A percentile compares a stretch with the other conserved stretches of the same genome.
Conservation (phyloP, 768 basidiomycete genomes). For the Boletus rubroflammeus region DNA sequence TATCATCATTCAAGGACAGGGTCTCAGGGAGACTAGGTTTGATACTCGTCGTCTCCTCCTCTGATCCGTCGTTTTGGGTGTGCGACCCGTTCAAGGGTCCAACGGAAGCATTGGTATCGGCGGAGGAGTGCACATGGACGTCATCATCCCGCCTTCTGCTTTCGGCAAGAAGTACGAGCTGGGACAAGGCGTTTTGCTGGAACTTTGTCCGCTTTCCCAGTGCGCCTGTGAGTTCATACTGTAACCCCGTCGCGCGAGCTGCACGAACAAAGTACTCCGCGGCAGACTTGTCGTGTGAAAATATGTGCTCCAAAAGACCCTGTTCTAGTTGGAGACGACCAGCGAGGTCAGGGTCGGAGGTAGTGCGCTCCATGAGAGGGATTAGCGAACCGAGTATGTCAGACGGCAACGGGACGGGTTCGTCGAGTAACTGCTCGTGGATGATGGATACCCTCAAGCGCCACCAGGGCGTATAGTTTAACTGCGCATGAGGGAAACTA, state of each 20-base stretch:
- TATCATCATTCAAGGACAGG: slow-evolving; percentile 89
- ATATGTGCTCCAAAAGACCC: slow-evolving; percentile 75
- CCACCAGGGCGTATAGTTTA: slow-evolving; percentile 73
- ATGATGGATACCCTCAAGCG: slow-evolving; percentile 65
- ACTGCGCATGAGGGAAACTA: slow-evolving; percentile 43
- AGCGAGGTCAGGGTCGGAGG: slow-evolving; percentile 57
- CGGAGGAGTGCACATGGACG: slow-evolving; percentile 6
- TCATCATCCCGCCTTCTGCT: slow-evolving; percentile 49
- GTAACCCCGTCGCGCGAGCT: slow-evolving; percentile 69
- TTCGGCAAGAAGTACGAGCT: slow-evolving; percentile 92
- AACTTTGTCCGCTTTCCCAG: slow-evolving; percentile 93
- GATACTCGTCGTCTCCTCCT: neutral
- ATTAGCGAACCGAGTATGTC: slow-evolving; percentile 40
- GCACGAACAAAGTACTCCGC: slow-evolving; percentile 75
- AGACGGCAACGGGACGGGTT: slow-evolving; percentile 61
- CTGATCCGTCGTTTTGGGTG: slow-evolving; percentile 4
- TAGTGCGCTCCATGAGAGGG: slow-evolving; percentile 38
- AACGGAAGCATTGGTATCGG: neutral
- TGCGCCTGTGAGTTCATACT: slow-evolving; percentile 90
- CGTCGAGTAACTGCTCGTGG: slow-evolving; percentile 78
- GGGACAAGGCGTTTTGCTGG: slow-evolving; percentile 79
- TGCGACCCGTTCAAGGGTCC: slow-evolving; percentile 7
- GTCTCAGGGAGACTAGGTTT: slow-evolving; percentile 62
- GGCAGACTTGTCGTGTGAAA: slow-evolving; percentile 73
- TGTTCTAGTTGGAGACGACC: slow-evolving; percentile 71